Evolutionary conservation across 2,329 filamentous ascomycete genomes (phyloP).

Genomic region (Amylocarpus encephaloides): DNA sequence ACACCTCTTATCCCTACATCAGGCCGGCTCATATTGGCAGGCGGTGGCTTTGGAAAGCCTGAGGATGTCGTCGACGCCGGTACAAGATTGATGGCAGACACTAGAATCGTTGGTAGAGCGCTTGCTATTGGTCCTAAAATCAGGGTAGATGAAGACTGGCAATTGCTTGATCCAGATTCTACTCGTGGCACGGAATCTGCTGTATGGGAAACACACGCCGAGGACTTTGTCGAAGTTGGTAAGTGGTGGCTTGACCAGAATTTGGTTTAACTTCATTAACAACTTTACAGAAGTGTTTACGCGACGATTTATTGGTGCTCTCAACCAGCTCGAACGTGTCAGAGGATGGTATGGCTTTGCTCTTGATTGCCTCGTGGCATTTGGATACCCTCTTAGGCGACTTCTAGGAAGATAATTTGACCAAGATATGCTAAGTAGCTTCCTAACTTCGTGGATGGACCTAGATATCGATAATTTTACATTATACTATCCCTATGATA

Average conservation of each 20-base stretch:
- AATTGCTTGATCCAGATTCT: slow-evolving; percentile 14
- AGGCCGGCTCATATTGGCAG: slow-evolving; percentile 49
- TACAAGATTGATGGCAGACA: slow-evolving; percentile 55
- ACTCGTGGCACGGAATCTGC: slow-evolving; percentile 35
- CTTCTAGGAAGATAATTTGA: slow-evolving; percentile 3
- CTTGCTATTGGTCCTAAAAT: slow-evolving; percentile 53
- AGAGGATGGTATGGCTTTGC: slow-evolving; percentile 48
- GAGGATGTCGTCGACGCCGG: slow-evolving; percentile 58
- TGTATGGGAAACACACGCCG: slow-evolving; percentile 55
- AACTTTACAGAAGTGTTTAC: slow-evolving; percentile 43
- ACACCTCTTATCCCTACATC: slow-evolving; percentile 48
- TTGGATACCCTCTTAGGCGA: slow-evolving; percentile 19
- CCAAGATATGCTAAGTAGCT: too few relatives aligned
- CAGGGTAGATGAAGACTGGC: slow-evolving; percentile 37
- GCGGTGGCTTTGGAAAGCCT: slow-evolving; percentile 45
- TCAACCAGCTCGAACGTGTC: slow-evolving; percentile 44
- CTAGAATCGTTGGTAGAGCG: slow-evolving; percentile 48
- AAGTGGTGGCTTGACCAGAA: slow-evolving; percentile 1
- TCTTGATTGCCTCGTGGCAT: slow-evolving; percentile 19
- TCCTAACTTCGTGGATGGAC: too few relatives aligned
- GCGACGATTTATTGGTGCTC: slow-evolving; percentile 44
- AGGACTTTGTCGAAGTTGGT: slow-evolving; percentile 47
- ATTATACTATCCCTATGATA: neutral
- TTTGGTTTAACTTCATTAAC: slow-evolving; percentile 3
- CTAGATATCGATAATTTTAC: neutral